Evolutionary conservation across 1,139 yeast species (phyloP), one percentile per base, ranked within the genome.

Genomic region (Meyerozyma elateridarum): DNA sequence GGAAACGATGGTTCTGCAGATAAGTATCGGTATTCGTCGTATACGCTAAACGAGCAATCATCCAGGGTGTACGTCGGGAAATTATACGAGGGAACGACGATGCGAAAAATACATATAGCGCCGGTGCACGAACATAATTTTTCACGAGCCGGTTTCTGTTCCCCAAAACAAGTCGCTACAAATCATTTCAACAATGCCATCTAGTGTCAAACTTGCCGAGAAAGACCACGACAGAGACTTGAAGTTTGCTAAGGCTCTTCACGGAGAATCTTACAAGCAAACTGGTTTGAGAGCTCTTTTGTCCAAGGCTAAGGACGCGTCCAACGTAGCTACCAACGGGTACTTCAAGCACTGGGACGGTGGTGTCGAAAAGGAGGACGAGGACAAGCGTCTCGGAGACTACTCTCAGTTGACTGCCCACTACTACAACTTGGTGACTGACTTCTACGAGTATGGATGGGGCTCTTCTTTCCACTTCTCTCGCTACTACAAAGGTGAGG

Each of bases 391-490:
- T 62, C 67, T 85, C 42, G 73, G 71, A 29, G 95, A 85, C 60
- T 91, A 91, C 67, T 84, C 95, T 37, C 79, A 83, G 49, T 76
- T 88, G 50, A 91, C 98, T 37, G 91, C 85, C 60, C 95, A 93
- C 55, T 91, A 88, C 73, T 91, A 91, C 70, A 91, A 91, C 68
- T 78, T 91, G 56, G 97, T 87, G 34, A 89, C 98, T 24, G 98
- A 91, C 61, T 79, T 55, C 49, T 91, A 91, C 70, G 98, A 91
- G 68, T 91, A 91, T 61, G 98, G 98, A 30, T 91, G 98, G 98
- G 98, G 98, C 42, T 76, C 96, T 15, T 85, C 96, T n/a, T 91
- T 91, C 85, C 98, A 91, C 62, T 91, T 91, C 59, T 85, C 95
- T 28, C 78, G 96, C 51, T 91, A 82, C 69, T 89, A 85, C 71